Conservation (phyloP, 176 grass and related monocot genomes). For the Cenchrus fungigraminus region DNA sequence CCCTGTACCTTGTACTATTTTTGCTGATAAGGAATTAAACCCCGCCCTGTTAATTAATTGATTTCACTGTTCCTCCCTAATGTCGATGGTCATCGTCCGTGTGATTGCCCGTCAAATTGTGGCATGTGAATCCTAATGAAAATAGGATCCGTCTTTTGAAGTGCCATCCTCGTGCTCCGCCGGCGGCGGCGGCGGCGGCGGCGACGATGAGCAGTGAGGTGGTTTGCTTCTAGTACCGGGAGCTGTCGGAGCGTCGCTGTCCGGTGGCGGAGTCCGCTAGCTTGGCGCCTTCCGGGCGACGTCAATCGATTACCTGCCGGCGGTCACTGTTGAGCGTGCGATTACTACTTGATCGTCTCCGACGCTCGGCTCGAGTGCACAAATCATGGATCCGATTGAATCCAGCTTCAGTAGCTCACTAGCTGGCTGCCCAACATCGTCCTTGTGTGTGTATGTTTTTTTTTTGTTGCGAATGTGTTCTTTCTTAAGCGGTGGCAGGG, state of each 20-base stretch:
- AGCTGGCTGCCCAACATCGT: not conserved
- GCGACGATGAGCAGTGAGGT: not conserved
- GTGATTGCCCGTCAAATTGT: not conserved
- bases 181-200: not conserved
- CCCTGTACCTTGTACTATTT: slow-evolving; percentile 28
- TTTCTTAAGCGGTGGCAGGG: not conserved
- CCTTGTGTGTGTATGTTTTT: not conserved
- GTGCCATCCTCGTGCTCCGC: not conserved
- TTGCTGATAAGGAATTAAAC: slow-evolving; percentile 1
- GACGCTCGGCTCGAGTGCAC: not conserved
- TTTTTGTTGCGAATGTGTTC: too few species aligned
- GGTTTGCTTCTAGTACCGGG: not conserved
- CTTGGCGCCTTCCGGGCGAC: not conserved
- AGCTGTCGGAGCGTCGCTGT: not conserved
- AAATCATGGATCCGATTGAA: not conserved
- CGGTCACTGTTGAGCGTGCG: slow-evolving; percentile 23
- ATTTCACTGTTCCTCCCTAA: too few species aligned
- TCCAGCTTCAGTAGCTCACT: not conserved
- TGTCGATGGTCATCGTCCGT: not conserved
- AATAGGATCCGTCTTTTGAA: not conserved
- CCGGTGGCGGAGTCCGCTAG: not conserved
- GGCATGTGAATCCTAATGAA: too few species aligned
- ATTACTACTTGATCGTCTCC: not conserved
- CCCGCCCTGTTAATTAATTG: not conserved
- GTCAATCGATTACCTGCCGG: not conserved